These are phyloP conservation scores for Xerocomus brunneocitrinus DNA, from an alignment of 768 basidiomycete species.

Conservation along the genomic window DNA sequence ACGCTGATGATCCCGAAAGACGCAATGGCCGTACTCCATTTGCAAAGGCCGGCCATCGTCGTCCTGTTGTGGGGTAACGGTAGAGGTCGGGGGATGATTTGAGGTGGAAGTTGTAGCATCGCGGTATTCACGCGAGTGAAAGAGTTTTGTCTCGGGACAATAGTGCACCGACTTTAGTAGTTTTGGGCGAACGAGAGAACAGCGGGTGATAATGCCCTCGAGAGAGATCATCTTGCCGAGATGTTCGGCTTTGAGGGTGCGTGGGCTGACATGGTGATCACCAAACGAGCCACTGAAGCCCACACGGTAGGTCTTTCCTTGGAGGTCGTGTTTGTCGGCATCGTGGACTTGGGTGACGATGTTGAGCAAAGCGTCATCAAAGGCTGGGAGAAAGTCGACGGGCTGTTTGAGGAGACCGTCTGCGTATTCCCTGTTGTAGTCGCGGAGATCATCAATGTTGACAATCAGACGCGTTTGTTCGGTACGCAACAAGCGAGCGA, in stretches of 20 bases:
- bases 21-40: constrained; percentile 88
- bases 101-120: constrained; percentile 88
- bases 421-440: constrained; percentile 82
- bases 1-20: constrained; percentile 94
- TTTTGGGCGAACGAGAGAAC: constrained; percentile 96
- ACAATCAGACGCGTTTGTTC: constrained; percentile 87
- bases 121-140: constrained; percentile 87
- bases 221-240: constrained; percentile 95
- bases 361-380: constrained; percentile 77
- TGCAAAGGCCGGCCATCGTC: constrained; percentile 83
- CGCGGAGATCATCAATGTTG: constrained; percentile 94
- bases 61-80: constrained; percentile 86
- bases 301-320: constrained; percentile 76
- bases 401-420: constrained; percentile 89
- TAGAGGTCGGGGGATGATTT: constrained; percentile 78
- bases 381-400: constrained; percentile 79
- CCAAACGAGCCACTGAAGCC: constrained; percentile 97
- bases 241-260: constrained; percentile 82
- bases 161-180: constrained; percentile 97
- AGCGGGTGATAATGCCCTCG: constrained; percentile 97
- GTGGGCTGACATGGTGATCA: constrained; percentile 94
- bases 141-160: constrained; percentile 79
- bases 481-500: constrained; percentile 74
- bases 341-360: constrained; percentile 74
- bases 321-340: constrained; percentile 74